These are phyloP conservation scores for Pseudogymnoascus sp. DNA, from an alignment of 2,329 filamentous ascomycete genomes.

Conservation along the genomic window DNA sequence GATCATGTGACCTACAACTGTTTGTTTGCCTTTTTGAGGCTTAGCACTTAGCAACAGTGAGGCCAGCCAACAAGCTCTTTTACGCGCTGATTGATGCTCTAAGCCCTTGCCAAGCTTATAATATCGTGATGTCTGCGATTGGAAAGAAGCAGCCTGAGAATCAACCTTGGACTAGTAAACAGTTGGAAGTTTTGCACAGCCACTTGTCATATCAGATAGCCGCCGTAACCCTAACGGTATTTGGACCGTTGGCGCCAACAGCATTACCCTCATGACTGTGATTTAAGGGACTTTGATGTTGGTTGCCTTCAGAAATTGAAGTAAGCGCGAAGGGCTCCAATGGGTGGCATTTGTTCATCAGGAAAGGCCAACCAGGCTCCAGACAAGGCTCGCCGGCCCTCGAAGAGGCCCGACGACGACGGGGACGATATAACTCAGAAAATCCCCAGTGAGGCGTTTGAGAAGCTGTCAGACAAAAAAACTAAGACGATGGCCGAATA, in stretches of 20 bases:
- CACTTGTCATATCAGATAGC: slow-evolving; percentile 1
- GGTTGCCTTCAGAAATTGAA: neutral
- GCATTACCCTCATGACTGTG: neutral
- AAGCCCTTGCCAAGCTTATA: neutral
- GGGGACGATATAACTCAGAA: neutral
- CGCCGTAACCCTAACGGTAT: neutral
- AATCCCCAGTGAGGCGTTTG: neutral
- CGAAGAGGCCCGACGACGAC: neutral
- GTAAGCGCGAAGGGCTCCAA: neutral
- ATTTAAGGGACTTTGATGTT: neutral
- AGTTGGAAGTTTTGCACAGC: neutral
- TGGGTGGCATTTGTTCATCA: slow-evolving; percentile 4
- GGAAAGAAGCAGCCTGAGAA: neutral
- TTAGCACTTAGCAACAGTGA: neutral
- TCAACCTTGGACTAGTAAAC: slow-evolving; percentile 6
- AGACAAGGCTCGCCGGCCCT: neutral
- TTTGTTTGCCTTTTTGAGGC: neutral
- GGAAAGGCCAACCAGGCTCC: neutral
- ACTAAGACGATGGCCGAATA: neutral
- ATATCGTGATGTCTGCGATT: neutral
- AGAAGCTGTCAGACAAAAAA: neutral
- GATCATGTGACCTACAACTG: neutral
- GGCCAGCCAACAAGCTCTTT: neutral
- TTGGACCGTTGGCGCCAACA: neutral
- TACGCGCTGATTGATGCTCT: neutral